phyloP scores from a whole-genome alignment of 2,329 filamentous ascomycete species.

The Magnaporthiopsis poae region DNA sequence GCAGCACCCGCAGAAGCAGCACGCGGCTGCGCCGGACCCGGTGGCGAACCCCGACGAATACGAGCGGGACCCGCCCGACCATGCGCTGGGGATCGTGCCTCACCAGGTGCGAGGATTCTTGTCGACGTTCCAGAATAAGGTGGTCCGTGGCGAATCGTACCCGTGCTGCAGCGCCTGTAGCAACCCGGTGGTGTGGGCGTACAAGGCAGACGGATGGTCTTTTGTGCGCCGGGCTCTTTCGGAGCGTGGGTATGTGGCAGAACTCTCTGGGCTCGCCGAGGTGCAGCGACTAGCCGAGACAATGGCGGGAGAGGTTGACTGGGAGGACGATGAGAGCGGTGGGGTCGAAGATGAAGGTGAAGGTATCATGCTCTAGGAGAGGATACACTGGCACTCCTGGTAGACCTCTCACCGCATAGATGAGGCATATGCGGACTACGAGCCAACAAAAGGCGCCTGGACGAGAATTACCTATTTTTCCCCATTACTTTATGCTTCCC shows the following conservation, averaged over 20 bases:
- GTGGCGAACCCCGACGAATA: conserved; percentile 25
- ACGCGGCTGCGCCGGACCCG: conserved; percentile 45
- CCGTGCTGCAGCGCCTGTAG: conserved; percentile 76
- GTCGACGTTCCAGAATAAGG: conserved; percentile 61
- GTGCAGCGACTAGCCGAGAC: conserved; percentile 53
- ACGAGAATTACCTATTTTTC: not conserved
- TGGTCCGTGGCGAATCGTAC: conserved; percentile 65
- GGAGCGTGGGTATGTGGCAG: conserved; percentile 68
- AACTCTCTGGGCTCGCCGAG: conserved; percentile 64
- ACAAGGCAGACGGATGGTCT: conserved; percentile 59
- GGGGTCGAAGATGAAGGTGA: conserved; percentile 39
- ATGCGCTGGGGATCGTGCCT: conserved; percentile 60
- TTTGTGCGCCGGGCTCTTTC: conserved; percentile 67
- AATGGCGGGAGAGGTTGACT: conserved; percentile 45
- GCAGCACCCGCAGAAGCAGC: conserved; percentile 68
- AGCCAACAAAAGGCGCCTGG: not conserved
- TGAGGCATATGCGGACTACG: not conserved
- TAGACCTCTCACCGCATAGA: not conserved
- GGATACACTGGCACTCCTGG: not conserved
- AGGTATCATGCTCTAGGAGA: conserved; percentile 37
- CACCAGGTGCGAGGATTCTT: conserved; percentile 75
- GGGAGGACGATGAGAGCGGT: conserved; percentile 49
- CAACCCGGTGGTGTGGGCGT: conserved; percentile 56
- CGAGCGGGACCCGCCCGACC: conserved; percentile 45
- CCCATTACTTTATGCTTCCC: not conserved